Evolutionary conservation across 75 land plant species (phyloP).

Genomic region (Isoetes taiwanensis): DNA sequence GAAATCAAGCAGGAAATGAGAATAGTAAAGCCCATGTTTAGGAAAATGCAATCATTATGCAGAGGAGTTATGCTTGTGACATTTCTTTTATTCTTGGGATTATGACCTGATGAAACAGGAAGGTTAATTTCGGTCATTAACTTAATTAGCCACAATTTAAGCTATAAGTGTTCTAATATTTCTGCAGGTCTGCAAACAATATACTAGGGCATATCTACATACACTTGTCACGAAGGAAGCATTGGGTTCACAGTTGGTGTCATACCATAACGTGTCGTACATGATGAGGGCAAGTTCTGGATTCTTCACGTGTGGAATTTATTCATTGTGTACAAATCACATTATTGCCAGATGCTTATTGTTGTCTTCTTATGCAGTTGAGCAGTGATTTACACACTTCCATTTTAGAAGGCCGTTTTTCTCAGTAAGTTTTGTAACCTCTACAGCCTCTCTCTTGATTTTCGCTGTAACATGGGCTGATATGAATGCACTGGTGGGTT

Average conservation of each 20-base stretch:
- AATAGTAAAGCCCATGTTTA: background rate
- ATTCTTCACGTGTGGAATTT: background rate
- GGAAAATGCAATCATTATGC: background rate
- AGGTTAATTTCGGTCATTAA: no score
- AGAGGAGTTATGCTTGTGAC: background rate
- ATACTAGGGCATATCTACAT: conserved; percentile 85
- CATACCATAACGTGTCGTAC: conserved; percentile 89
- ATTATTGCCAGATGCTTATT: background rate
- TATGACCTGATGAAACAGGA: background rate
- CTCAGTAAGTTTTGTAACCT: conserved; percentile 50
- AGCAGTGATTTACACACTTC: conserved; percentile 80
- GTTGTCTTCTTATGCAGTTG: conserved; percentile 43
- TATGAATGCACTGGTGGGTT: background rate
- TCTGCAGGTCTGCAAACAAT: conserved; percentile 81
- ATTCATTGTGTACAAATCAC: background rate
- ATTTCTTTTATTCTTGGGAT: background rate
- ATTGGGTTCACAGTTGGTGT: conserved; percentile 91
- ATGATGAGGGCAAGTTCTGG: conserved; percentile 68
- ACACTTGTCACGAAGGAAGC: conserved; percentile 91
- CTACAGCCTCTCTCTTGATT: background rate
- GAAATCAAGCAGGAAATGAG: background rate
- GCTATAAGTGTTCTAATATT: no score
- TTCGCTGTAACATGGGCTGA: background rate
- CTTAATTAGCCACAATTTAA: no score
- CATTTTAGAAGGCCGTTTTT: conserved; percentile 73